phyloP scores from a whole-genome alignment of 2,329 filamentous ascomycete genomes.

The Huntiella abstrusa region DNA sequence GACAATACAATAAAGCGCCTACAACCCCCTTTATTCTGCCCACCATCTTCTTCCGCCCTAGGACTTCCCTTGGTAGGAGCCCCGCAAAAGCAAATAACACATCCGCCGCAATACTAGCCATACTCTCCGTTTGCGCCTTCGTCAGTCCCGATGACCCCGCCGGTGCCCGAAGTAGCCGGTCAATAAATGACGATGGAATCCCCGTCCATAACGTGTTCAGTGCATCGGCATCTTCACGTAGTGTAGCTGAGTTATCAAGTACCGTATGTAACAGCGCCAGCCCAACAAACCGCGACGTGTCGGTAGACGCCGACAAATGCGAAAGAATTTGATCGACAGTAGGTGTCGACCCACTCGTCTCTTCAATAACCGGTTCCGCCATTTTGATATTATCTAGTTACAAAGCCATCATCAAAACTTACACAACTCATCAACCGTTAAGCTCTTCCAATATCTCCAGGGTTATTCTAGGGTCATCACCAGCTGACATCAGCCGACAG shows the following conservation, averaged over 20 bases:
- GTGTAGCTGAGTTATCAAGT: slow-evolving; percentile 38
- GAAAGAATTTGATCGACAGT: slow-evolving; percentile 30
- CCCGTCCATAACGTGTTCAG: slow-evolving; percentile 37
- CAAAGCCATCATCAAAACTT: too few relatives aligned
- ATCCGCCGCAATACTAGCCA: slow-evolving; percentile 44
- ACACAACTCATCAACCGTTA: too few relatives aligned
- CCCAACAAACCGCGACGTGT: slow-evolving; percentile 50
- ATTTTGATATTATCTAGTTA: too few relatives aligned
- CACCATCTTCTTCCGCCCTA: slow-evolving; percentile 27
- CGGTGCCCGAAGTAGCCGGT: slow-evolving; percentile 40
- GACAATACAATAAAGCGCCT: slow-evolving; percentile 26
- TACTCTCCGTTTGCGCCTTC: slow-evolving; percentile 25
- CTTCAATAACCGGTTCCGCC: slow-evolving; percentile 25
- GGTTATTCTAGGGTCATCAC: too few relatives aligned
- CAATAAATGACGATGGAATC: slow-evolving; percentile 43
- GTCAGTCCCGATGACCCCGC: slow-evolving; percentile 13
- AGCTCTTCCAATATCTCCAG: too few relatives aligned
- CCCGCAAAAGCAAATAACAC: slow-evolving; percentile 43
- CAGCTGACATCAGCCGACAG: too few relatives aligned
- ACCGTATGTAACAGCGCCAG: slow-evolving; percentile 47
- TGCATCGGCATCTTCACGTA: slow-evolving; percentile 27
- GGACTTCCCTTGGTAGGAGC: slow-evolving; percentile 32
- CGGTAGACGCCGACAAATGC: slow-evolving; percentile 40
- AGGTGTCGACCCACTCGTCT: slow-evolving; percentile 28
- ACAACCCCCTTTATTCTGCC: slow-evolving; percentile 35